Conservation (phyloP, 768 basidiomycete genomes). For the Astraeus odoratus region DNA sequence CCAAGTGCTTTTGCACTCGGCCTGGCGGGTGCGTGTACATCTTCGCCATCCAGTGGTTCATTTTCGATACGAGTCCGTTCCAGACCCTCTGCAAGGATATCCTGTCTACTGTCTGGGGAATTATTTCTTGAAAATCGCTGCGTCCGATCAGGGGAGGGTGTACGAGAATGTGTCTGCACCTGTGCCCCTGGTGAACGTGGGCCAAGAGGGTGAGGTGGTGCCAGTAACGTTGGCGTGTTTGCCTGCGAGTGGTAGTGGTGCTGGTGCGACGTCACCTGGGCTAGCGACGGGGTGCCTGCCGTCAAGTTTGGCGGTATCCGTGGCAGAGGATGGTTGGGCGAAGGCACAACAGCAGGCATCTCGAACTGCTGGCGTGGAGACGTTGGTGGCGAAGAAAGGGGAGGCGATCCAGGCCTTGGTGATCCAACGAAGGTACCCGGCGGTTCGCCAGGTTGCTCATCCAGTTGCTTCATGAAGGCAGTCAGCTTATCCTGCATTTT, state of each 20-base stretch:
- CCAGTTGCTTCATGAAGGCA: slow-evolving; percentile 12
- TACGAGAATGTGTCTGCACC: slow-evolving; percentile 43
- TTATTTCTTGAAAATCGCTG: slow-evolving; percentile 14
- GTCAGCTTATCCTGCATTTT: neutral
- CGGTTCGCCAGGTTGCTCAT: slow-evolving; percentile 19
- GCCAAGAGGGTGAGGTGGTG: slow-evolving; percentile 67
- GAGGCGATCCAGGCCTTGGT: slow-evolving; percentile 26
- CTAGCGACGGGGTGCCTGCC: slow-evolving; percentile 11
- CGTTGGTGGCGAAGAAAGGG: slow-evolving; percentile 13
- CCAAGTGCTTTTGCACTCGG: slow-evolving; percentile 88
- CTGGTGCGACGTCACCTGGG: slow-evolving; percentile 11
- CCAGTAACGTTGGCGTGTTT: slow-evolving; percentile 35
- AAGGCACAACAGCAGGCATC: slow-evolving; percentile 24
- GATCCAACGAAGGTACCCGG: slow-evolving; percentile 15
- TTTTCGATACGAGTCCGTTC: slow-evolving; percentile 24
- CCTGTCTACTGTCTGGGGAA: slow-evolving; percentile 20
- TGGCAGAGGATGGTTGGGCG: slow-evolving; percentile 31
- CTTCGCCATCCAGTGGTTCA: slow-evolving; percentile 18
- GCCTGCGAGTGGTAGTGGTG: slow-evolving; percentile 21
- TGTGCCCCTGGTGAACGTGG: slow-evolving; percentile 61
- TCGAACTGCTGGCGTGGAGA: slow-evolving; percentile 28
- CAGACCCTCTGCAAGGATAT: slow-evolving; percentile 19
- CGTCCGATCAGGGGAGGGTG: slow-evolving; percentile 59
- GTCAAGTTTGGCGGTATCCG: slow-evolving; percentile 28
- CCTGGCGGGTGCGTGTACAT: slow-evolving; percentile 35